phyloP scores from a whole-genome alignment of 106 monocot genomes.

The Agapanthus africanus region DNA sequence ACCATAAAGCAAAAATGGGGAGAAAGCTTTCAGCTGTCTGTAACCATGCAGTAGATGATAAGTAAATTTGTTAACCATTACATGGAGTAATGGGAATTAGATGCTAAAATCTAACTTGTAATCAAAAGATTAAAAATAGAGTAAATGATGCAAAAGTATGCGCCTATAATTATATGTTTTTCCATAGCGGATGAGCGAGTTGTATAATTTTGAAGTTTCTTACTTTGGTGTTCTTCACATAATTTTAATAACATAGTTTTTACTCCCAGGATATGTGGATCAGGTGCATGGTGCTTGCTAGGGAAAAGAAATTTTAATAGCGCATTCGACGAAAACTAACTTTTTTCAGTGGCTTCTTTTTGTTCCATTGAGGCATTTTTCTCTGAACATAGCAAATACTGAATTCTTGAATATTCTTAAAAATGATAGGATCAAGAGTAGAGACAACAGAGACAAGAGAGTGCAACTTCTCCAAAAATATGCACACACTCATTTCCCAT shows the following conservation, averaged over 20 bases:
- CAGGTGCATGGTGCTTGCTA: neutral
- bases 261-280: too few species aligned
- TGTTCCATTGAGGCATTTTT: neutral
- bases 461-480: slow-evolving; percentile 86
- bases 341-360: neutral
- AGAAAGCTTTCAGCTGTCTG: too few species aligned
- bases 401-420: slow-evolving; percentile 8
- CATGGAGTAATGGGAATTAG: neutral
- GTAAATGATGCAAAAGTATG: too few species aligned
- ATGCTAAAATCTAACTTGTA: neutral
- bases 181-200: too few species aligned
- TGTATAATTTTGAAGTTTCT: too few species aligned
- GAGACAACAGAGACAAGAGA: slow-evolving; percentile 97
- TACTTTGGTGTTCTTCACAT: neutral
- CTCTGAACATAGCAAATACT: neutral
- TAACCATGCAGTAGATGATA: too few species aligned
- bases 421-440: slow-evolving; percentile 74
- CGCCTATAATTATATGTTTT: too few species aligned
- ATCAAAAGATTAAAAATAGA: too few species aligned
- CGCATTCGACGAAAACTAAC: neutral
- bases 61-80: neutral
- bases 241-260: neutral
- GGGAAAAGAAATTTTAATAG: neutral
- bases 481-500: slow-evolving; percentile 80
- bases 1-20: too few species aligned